A percentile compares a stretch with the other conserved stretches of the same genome.
These are phyloP conservation scores for Lipomyces sp. DNA, from an alignment of 805 yeast species.

Conservation along the genomic window DNA sequence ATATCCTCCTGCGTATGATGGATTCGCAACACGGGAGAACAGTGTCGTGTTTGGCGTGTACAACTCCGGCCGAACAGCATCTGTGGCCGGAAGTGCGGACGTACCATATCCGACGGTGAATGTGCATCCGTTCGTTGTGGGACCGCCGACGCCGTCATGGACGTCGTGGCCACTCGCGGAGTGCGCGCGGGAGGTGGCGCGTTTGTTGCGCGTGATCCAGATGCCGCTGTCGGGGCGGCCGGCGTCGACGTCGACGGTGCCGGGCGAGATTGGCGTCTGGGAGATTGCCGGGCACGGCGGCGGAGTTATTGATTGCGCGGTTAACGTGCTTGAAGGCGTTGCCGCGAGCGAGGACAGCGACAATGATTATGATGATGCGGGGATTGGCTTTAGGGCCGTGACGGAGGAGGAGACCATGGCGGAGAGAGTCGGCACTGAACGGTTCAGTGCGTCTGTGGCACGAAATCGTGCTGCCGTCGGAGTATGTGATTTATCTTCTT, in stretches of 20 bases:
- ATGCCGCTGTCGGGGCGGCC: no score
- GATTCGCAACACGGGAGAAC: background rate
- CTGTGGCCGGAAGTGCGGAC: conserved; percentile 3
- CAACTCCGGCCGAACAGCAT: conserved; percentile 29
- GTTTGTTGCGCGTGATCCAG: conserved; percentile 9
- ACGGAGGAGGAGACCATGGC: no score
- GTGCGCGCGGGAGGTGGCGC: conserved; percentile 15
- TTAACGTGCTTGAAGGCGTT: conserved; percentile 24
- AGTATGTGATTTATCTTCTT: no score
- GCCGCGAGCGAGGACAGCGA: background rate
- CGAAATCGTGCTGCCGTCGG: no score
- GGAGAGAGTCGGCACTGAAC: no score
- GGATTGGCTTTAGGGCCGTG: no score
- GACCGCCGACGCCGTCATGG: background rate
- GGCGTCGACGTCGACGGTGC: no score
- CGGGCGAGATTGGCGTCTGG: conserved; percentile 9
- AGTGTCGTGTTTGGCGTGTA: conserved; percentile 26
- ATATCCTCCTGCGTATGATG: no score
- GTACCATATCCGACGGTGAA: conserved; percentile 27
- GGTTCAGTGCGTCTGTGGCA: background rate
- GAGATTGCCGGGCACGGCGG: conserved; percentile 24
- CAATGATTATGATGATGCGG: no score
- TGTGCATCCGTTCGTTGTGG: conserved; percentile 26
- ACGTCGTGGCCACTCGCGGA: background rate
- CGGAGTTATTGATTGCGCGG: conserved; percentile 17